phyloP scores from a whole-genome alignment of 306 rosid genomes.

The Sicyos edulis region DNA sequence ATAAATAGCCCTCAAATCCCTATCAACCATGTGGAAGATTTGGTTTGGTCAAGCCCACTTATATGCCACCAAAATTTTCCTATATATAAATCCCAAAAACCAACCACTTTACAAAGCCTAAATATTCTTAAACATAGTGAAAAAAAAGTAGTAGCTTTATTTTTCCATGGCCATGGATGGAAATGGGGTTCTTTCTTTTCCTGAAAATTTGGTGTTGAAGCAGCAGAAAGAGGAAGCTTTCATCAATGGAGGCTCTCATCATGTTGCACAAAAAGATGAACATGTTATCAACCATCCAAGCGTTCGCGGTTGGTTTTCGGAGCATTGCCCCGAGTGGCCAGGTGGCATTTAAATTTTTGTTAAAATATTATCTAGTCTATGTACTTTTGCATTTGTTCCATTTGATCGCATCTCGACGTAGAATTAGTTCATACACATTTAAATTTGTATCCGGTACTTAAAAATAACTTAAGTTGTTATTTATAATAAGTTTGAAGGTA shows the following conservation, averaged over 20 bases:
- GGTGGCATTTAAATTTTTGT: conserved; percentile 22
- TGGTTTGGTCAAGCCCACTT: not conserved
- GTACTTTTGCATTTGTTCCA: no score
- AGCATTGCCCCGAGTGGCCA: conserved; percentile 60
- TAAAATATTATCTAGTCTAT: no score
- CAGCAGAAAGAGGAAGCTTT: not conserved
- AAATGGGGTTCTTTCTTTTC: conserved; percentile 5
- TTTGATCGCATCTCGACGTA: no score
- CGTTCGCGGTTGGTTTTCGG: conserved; percentile 60
- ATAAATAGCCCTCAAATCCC: no score
- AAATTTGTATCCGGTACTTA: no score
- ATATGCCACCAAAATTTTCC: not conserved
- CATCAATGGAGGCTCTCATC: not conserved
- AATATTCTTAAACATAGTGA: not conserved
- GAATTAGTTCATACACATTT: no score
- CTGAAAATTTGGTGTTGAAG: not conserved
- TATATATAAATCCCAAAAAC: not conserved
- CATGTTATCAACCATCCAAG: conserved; percentile 25
- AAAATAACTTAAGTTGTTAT: no score
- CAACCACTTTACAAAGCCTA: not conserved
- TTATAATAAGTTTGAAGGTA: no score
- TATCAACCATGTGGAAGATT: not conserved
- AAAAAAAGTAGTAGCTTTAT: not conserved
- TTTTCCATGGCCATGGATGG: conserved; percentile 2
- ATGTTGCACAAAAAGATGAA: not conserved